A percentile compares a stretch with the other conserved stretches of the same genome.
These are phyloP conservation scores for Hymenoscyphus occultus DNA, from an alignment of 2,329 filamentous ascomycete genomes.

Conservation along the genomic window DNA sequence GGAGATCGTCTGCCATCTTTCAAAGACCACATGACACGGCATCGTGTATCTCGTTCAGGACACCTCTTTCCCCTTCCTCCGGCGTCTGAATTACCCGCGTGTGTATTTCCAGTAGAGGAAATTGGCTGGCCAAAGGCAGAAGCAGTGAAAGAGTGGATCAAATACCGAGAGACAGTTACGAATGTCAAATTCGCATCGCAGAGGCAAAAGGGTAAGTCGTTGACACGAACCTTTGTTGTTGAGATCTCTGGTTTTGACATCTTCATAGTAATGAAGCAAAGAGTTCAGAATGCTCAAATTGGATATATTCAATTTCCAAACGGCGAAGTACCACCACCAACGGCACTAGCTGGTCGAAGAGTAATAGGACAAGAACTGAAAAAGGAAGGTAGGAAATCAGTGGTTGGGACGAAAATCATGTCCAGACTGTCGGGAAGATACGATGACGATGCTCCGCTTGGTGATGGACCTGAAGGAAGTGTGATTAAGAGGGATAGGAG, in stretches of 20 bases:
- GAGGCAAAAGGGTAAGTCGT: background rate
- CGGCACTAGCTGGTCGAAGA: constrained; percentile 70
- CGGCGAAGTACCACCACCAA: constrained; percentile 76
- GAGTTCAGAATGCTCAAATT: constrained; percentile 65
- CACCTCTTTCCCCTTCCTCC: constrained; percentile 64
- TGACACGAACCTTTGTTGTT: background rate
- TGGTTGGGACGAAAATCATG: constrained; percentile 10
- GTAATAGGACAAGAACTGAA: constrained; percentile 45
- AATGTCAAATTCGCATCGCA: background rate
- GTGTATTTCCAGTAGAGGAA: constrained; percentile 55
- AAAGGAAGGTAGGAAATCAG: constrained; percentile 46
- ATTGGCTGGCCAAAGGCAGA: constrained; percentile 76
- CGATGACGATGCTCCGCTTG: constrained; percentile 2
- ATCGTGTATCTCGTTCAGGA: constrained; percentile 75
- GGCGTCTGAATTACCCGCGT: constrained; percentile 61
- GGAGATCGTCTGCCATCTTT: constrained; percentile 79
- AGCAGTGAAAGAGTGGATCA: constrained; percentile 60
- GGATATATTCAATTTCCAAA: constrained; percentile 67
- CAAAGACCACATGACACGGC: constrained; percentile 81
- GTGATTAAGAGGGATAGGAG: constrained; percentile 2
- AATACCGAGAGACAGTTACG: background rate
- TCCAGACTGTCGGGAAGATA: constrained; percentile 3
- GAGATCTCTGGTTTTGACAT: background rate
- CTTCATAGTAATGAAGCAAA: constrained; percentile 47
- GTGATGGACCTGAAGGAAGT: constrained; percentile 3